Conservation (phyloP, 129 eudicot species). For the Tagetes patula region DNA sequence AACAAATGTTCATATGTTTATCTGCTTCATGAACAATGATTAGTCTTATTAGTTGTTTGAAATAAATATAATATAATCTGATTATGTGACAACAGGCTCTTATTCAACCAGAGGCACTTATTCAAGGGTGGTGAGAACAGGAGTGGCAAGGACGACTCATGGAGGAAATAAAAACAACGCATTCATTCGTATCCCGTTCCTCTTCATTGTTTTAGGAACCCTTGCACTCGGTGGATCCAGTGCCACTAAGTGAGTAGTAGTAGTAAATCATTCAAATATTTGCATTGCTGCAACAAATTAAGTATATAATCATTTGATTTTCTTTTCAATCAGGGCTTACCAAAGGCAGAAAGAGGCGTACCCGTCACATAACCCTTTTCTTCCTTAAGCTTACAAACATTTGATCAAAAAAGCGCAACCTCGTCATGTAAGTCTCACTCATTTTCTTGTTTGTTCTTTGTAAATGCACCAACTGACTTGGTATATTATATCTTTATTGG, state of each 20-base stretch:
- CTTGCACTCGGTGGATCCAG: constrained; percentile 76
- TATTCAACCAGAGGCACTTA: constrained; percentile 44
- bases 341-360: constrained; percentile 60
- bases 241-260: constrained; percentile 55
- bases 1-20: too few species aligned
- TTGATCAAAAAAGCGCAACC: background rate
- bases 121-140: constrained; percentile 66
- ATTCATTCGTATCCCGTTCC: constrained; percentile 62
- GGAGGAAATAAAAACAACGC: constrained; percentile 61
- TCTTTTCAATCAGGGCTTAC: constrained; percentile 55
- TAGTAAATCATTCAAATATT: background rate
- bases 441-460: constrained; percentile 14
- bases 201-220: constrained; percentile 66
- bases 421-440: background rate
- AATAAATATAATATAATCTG: background rate
- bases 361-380: constrained; percentile 71
- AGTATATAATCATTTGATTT: background rate
- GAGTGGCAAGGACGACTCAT: constrained; percentile 46
- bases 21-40: too few species aligned
- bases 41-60: too few species aligned
- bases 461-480: constrained; percentile 14
- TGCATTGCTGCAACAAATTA: background rate
- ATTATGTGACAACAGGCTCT: constrained; percentile 25
- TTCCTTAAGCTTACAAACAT: constrained; percentile 43
- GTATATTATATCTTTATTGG: background rate